phyloP scores from a whole-genome alignment of 129 eudicot species.

The Centella asiatica region DNA sequence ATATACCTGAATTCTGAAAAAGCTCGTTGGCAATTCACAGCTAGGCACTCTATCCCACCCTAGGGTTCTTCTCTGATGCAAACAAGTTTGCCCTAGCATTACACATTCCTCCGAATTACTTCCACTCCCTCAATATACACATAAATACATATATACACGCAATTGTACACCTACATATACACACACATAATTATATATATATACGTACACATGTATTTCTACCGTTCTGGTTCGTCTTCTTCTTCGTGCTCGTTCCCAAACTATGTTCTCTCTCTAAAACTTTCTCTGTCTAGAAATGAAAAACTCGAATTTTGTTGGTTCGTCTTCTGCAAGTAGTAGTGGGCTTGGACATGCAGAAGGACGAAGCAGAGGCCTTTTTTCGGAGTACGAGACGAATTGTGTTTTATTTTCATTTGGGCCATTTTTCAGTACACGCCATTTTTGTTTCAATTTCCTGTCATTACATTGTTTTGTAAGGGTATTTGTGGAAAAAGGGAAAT shows the following conservation, averaged over 20 bases:
- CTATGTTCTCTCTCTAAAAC: slow-evolving; percentile 10
- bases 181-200: slow-evolving; percentile 1
- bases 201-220: background rate
- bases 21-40: slow-evolving; percentile 29
- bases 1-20: slow-evolving; percentile 58
- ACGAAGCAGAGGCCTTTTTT: slow-evolving; percentile 28
- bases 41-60: slow-evolving; percentile 13
- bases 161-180: background rate
- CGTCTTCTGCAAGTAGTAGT: slow-evolving; percentile 26
- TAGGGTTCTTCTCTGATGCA: slow-evolving; percentile 36
- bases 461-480: background rate
- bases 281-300: slow-evolving; percentile 34
- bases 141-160: slow-evolving; percentile 8
- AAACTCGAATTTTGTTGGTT: background rate
- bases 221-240: slow-evolving; percentile 32
- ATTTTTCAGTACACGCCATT: slow-evolving; percentile 1
- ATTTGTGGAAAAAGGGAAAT: background rate
- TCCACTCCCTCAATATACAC: background rate
- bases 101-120: background rate
- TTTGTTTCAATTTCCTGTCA: background rate
- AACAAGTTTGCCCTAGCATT: slow-evolving; percentile 37
- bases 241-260: slow-evolving; percentile 32
- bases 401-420: slow-evolving; percentile 40
- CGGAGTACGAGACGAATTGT: too few relatives aligned
- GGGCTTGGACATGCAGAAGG: slow-evolving; percentile 68